Base-by-base conservation (phyloP, 1,284 basidiomycete genomes). In the Ganoderma meredithae region DNA sequence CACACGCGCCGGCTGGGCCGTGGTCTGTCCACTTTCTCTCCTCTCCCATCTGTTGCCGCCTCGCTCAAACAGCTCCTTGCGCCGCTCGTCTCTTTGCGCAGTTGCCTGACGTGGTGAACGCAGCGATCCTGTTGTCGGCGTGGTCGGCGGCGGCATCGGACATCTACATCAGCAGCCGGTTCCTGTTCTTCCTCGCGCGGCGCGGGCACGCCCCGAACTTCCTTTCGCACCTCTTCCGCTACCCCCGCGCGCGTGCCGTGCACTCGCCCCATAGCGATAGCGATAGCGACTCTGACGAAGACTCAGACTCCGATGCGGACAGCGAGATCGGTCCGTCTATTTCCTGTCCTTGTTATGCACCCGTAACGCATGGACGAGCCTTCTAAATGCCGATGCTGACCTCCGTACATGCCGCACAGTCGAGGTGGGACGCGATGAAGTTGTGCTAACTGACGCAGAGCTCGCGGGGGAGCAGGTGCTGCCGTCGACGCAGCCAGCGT, bases 71-170 rank as follows among this genome's bases (percentile, higher is more conserved):
- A 3, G n/a, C 8, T 0, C 17, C 3, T 15, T 36, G 2, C 15
- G 13, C 5, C 27, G 27, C 27, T 31, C 27, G 27, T 31, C 27
- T 1, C 27, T 31, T 31, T 19, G 17, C 7, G 3, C 65, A 78
- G 76, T 81, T 95, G 3, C 92, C 93, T 1, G 59, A 75, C 39
- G 67, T 82, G 61, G 76, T 84, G 70, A 84, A 83, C 72, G 83
- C 79, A 25, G 76, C 75, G 12, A 77, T 86, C 40, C 73, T 85
- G 43, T 74, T 84, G 7, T 86, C 83, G 1, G 85, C 85, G n/a
- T 86, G 82, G 81, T 86, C 84, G 5, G 85, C 86, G 15, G 86
- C 84, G 9, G 82, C 83, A 47, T 83, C 83, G 55, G 85, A 86
- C 76, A 78, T 88, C 52, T 87, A 85, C 79, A 84, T 84, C 71